Base-by-base conservation (phyloP, 805 yeast species). In the Kodamaea fukazawae region DNA sequence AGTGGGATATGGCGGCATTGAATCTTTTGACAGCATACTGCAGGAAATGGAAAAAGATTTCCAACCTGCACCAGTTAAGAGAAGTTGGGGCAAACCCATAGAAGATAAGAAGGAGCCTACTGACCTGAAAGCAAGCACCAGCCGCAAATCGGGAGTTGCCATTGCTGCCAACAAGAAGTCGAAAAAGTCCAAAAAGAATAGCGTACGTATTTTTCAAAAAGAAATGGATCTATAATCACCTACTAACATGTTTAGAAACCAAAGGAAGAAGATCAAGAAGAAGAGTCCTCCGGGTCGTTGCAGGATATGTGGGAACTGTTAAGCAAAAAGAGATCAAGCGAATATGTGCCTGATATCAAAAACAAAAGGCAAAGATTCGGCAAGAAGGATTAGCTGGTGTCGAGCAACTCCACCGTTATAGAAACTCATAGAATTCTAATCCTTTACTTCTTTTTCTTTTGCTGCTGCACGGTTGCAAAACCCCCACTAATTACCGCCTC, bases 401-500 rank as follows among this genome's bases (percentile, higher is more conserved):
- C 7, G 7, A 9, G 13, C 15, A n/a, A 27, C 15, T 27, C 15
- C 6, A 12, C 9, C 30, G 9, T 27, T 27, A 27, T 27, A 12
- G 15, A 27, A 27, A 20, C 23, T 20, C 8, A 20, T 20, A 20
- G 23, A 20, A 20, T 8, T 20, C 5, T 20, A n/a, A n/a, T n/a
- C n/a, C n/a, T 20, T 11, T 15, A 20, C 31, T 37, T 29, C 35
- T 37, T 37, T 20, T 31, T 37, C 35, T 37, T 37, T 17, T 13
- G 26, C 17, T 14, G 18, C 25, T 7, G 16, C 7, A 27, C 29
- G 11, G 35, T 29, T 10, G 33, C 27, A 27, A 36, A n/a, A 5
- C 32, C 44, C 4, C 29, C 44, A 10, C 31, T 32, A 7, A 41
- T 20, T 0, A 93, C 72, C 0, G 91, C 96, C 36, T 88, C 93